Percentiles rank a stretch among this genome's conserved stretches.
Evolutionary conservation across 2,329 filamentous ascomycete species (phyloP).

Genomic region (Tolypocladium sp.): DNA sequence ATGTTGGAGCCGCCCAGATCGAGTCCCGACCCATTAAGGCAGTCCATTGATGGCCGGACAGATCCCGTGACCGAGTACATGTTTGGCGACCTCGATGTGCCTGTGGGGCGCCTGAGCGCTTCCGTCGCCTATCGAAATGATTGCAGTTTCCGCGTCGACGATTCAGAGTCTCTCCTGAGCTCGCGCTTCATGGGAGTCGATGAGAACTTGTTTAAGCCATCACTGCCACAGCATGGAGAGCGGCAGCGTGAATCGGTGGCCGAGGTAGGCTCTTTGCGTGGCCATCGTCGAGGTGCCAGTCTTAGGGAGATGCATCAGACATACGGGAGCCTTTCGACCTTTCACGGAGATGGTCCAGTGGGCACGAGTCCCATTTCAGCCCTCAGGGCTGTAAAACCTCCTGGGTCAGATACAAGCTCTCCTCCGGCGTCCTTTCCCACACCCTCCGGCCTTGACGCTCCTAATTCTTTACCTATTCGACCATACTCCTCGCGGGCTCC

Average conservation of each 20-base stretch:
- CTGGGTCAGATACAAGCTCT: constrained; percentile 54
- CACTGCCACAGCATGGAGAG: constrained; percentile 49
- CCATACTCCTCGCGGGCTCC: constrained; percentile 20
- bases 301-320: constrained; percentile 62
- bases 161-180: constrained; percentile 82
- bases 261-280: constrained; percentile 69
- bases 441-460: constrained; percentile 33
- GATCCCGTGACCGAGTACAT: constrained; percentile 59
- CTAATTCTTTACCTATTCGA: constrained; percentile 46
- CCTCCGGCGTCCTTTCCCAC: constrained; percentile 42
- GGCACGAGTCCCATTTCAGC: constrained; percentile 82
- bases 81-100: constrained; percentile 79
- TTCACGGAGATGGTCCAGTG: constrained; percentile 68
- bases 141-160: constrained; percentile 84
- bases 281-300: constrained; percentile 39
- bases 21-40: constrained; percentile 55
- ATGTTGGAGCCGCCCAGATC: constrained; percentile 47
- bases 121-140: constrained; percentile 79
- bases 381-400: constrained; percentile 57
- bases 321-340: constrained; percentile 85
- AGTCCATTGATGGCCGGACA: constrained; percentile 25
- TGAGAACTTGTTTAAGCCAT: constrained; percentile 78
- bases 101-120: constrained; percentile 74
- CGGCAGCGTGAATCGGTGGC: constrained; percentile 24
- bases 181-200: constrained; percentile 90